Conservation (phyloP, 2,329 filamentous ascomycete genomes). For the Colletotrichum sp. region DNA sequence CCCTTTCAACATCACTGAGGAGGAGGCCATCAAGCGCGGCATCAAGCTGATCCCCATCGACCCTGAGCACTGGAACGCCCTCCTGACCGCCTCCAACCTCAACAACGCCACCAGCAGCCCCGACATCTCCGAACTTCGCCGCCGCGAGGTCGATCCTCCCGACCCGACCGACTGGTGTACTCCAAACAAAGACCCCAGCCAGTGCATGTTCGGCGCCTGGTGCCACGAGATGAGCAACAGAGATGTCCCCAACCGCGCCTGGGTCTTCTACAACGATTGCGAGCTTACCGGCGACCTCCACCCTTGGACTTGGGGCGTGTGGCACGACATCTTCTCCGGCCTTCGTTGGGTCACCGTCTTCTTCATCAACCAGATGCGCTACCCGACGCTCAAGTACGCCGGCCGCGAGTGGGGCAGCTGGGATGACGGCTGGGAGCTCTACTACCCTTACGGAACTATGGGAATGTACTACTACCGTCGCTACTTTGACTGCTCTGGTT, state of each 20-base stretch:
- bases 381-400: not conserved
- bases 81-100: not conserved
- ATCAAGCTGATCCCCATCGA: slow-evolving; percentile 10
- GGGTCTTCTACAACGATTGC: slow-evolving; percentile 11
- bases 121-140: not conserved
- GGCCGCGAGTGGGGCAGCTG: not conserved
- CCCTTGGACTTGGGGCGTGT: not conserved
- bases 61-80: not conserved
- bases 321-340: not conserved
- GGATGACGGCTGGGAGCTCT: not conserved
- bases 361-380: not conserved
- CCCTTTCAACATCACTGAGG: slow-evolving; percentile 4
- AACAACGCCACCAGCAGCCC: not conserved
- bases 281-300: not conserved
- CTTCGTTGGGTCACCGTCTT: slow-evolving; percentile 12
- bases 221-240: not conserved
- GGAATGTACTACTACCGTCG: slow-evolving; percentile 5
- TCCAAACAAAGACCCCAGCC: not conserved
- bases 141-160: not conserved
- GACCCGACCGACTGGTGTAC: slow-evolving; percentile 13
- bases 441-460: not conserved
- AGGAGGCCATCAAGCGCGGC: slow-evolving; percentile 2
- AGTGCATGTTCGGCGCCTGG: slow-evolving; percentile 14
- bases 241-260: slow-evolving; percentile 1
- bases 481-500: slow-evolving; percentile 8